Percentiles rank a stretch among this genome's conserved stretches.
phyloP scores from a whole-genome alignment of 495 filamentous ascomycete genomes.

The Hapsidospora chrysogenum region DNA sequence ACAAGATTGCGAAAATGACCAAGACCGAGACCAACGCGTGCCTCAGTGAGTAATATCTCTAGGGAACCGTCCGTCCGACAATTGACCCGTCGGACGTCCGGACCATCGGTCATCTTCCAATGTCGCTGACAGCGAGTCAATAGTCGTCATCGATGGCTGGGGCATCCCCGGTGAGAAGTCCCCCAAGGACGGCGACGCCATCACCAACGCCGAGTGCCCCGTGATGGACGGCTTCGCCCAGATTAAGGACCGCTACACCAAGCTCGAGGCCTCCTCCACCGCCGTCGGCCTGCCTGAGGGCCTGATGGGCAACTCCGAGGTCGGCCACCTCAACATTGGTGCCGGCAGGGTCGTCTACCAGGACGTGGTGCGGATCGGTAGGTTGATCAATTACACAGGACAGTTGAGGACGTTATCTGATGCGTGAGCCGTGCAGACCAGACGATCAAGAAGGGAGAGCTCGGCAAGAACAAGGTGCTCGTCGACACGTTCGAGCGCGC shows the following conservation, averaged over 20 bases:
- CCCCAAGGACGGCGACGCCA: constrained; percentile 78
- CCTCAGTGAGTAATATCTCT: no score
- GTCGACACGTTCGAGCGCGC: constrained; percentile 61
- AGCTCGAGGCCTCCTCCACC: constrained; percentile 87
- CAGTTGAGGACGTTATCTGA: no score
- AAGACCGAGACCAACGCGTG: not conserved
- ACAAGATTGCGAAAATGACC: not conserved
- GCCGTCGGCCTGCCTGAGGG: constrained; percentile 93
- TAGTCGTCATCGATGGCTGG: constrained; percentile 99
- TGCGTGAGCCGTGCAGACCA: no score
- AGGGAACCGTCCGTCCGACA: no score
- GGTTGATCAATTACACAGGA: no score
- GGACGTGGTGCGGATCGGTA: constrained; percentile 79
- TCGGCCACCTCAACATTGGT: constrained; percentile 96
- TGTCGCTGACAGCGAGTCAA: no score
- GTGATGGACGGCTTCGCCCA: constrained; percentile 30
- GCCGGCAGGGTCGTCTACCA: constrained; percentile 98
- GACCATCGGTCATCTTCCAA: no score
- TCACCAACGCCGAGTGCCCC: constrained; percentile 79
- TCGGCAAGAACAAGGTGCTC: constrained; percentile 65
- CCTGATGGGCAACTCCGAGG: constrained; percentile 97
- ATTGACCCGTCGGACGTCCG: no score
- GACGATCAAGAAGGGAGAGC: constrained; percentile 75
- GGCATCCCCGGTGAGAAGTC: constrained; percentile 68
- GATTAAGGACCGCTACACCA: constrained; percentile 31